Conservation (phyloP, 169 alveolate genomes). For the Babesia sp. region DNA sequence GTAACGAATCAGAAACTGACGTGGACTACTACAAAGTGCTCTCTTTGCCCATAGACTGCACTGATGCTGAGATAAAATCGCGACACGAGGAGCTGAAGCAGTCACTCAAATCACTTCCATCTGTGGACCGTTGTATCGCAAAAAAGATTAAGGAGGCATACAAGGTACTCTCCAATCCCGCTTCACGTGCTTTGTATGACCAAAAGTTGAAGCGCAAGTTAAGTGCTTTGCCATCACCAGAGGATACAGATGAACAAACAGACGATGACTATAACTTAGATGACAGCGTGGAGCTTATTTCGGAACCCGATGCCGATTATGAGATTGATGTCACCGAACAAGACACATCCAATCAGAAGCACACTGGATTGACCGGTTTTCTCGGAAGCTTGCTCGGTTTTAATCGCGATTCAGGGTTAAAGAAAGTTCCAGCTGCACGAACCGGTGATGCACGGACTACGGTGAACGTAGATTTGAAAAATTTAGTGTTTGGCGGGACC, state of each 20-base stretch:
- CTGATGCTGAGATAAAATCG: constrained; percentile 19
- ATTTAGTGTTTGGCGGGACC: constrained; percentile 44
- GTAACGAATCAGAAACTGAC: background rate
- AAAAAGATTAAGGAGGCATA: constrained; percentile 47
- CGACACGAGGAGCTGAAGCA: constrained; percentile 38
- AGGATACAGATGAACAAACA: background rate
- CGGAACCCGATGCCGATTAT: constrained; percentile 1
- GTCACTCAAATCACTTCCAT: constrained; percentile 43
- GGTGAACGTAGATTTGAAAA: constrained; percentile 13
- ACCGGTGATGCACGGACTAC: constrained; percentile 28
- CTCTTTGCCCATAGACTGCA: constrained; percentile 44
- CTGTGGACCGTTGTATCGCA: constrained; percentile 36
- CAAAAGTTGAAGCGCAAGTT: constrained; percentile 1
- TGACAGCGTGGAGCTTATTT: constrained; percentile 5
- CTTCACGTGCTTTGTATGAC: constrained; percentile 45
- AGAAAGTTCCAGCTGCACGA: background rate
- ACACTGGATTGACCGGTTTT: constrained; percentile 14
- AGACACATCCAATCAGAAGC: constrained; percentile 2
- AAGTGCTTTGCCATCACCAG: background rate
- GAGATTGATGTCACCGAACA: constrained; percentile 34
- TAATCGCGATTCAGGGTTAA: background rate
- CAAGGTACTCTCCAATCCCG: constrained; percentile 52
- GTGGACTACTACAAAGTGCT: constrained; percentile 51
- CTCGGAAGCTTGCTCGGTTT: constrained; percentile 34
- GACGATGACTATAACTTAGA: background rate